These are phyloP conservation scores for Rhodotorula sphaerocarpa DNA, from an alignment of 768 basidiomycete species.

Conservation along the genomic window DNA sequence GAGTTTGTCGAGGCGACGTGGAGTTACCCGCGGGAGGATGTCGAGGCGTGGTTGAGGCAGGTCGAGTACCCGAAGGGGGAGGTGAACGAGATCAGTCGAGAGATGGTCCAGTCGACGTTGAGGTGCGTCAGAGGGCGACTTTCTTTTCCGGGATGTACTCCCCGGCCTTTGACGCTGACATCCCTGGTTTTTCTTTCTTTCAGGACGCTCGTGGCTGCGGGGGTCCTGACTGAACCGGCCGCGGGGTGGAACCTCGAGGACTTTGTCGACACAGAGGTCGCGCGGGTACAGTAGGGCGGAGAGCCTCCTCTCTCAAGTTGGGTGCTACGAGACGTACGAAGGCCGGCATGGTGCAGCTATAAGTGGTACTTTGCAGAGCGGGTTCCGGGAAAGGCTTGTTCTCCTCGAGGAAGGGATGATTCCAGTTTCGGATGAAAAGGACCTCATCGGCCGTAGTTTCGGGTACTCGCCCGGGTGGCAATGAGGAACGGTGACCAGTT, in stretches of 20 bases:
- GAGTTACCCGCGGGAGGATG: slow-evolving; percentile 72
- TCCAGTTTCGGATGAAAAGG: too few relatives aligned
- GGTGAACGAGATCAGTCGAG: slow-evolving; percentile 22
- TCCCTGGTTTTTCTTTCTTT: too few relatives aligned
- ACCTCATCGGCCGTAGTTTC: too few relatives aligned
- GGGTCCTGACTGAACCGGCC: slow-evolving; percentile 29
- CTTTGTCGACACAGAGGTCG: slow-evolving; percentile 36
- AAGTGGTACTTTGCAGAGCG: too few relatives aligned
- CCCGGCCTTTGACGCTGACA: background rate
- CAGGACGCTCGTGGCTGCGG: slow-evolving; percentile 36
- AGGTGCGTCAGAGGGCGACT: slow-evolving; percentile 2
- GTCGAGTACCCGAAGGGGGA: slow-evolving; percentile 33
- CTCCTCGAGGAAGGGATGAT: too few relatives aligned
- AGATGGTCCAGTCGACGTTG: slow-evolving; percentile 36
- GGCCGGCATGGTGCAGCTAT: too few relatives aligned
- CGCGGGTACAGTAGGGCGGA: slow-evolving; percentile 18
- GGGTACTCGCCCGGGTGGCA: too few relatives aligned
- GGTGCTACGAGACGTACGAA: too few relatives aligned
- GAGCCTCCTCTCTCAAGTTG: too few relatives aligned
- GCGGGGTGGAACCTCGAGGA: slow-evolving; percentile 34
- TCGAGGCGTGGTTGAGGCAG: slow-evolving; percentile 50
- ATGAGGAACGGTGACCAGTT: too few relatives aligned
- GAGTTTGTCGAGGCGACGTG: slow-evolving; percentile 70
- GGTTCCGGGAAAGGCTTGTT: too few relatives aligned
- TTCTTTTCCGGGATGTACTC: too few relatives aligned